These are phyloP conservation scores for Microcyclospora pomicola DNA, from an alignment of 2,329 filamentous ascomycete species.

Conservation along the genomic window DNA sequence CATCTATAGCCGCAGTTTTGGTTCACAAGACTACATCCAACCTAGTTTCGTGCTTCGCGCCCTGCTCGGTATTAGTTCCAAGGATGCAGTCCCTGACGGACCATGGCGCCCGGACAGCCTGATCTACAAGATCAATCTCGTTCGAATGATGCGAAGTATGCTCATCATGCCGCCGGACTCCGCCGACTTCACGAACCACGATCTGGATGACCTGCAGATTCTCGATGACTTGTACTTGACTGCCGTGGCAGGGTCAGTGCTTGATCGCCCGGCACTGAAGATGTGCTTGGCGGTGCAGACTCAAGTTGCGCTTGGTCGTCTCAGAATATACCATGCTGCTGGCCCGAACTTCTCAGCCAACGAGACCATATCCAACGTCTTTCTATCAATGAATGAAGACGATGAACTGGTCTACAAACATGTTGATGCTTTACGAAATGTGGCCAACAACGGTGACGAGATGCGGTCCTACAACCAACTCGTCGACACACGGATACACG, in stretches of 20 bases:
- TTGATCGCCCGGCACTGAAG: conserved; percentile 7
- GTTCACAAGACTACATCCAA: conserved; percentile 29
- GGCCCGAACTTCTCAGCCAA: conserved; percentile 9
- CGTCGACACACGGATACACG: conserved; percentile 6
- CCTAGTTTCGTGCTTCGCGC: conserved; percentile 25
- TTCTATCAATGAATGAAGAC: conserved; percentile 12
- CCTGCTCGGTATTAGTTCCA: conserved; percentile 22
- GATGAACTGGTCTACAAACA: conserved; percentile 8
- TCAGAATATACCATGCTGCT: conserved; percentile 8
- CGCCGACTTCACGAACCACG: conserved; percentile 17
- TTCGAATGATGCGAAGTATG: conserved; percentile 28
- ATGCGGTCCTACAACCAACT: conserved; percentile 1
- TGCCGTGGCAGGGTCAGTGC: conserved; percentile 12
- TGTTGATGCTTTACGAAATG: conserved; percentile 7
- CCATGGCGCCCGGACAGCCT: conserved; percentile 27
- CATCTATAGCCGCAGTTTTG: conserved; percentile 24
- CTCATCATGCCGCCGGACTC: conserved; percentile 16
- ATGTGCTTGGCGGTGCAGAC: conserved; percentile 15
- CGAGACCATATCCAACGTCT: conserved; percentile 10
- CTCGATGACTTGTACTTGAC: conserved; percentile 12
- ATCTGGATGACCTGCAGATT: conserved; percentile 9
- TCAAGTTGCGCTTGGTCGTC: conserved; percentile 14
- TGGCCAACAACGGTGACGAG: conserved; percentile 2
- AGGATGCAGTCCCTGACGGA: conserved; percentile 14
- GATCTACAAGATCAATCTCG: conserved; percentile 32